Evolutionary conservation across 805 yeast species (phyloP), one percentile per base, ranked within the genome.

Genomic region (Saturnispora galanensis): DNA sequence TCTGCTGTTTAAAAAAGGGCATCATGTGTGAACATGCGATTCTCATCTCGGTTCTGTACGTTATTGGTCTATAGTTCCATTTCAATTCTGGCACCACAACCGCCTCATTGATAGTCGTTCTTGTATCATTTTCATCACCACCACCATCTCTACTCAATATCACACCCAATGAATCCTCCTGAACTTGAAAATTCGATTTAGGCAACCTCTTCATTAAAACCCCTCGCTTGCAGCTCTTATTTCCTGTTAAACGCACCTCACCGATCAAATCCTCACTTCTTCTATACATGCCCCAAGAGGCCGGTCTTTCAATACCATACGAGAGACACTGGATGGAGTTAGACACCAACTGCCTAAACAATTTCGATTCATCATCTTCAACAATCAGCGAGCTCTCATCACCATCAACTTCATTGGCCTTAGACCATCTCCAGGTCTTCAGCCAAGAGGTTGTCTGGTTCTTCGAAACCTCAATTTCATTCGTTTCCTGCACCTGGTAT

Each of bases 221-320:
- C 1, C 68, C 66, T 13, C 52, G 50, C 17, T 48, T 49, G 26
- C 56, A 53, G 16, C 56, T 55, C 18, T 51, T 50, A 5, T 65
- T 56, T 2, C 66, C 68, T 30, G 52, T 47, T 7, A 64, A 55
- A 2, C 62, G 52, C 15, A 63, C 49, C 26, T 56, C 54, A 0
- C 64, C 64, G 21, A 39, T 39, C 1, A 38, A 36, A 13, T 47
- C 35, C 7, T 45, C 44, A 13, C 40, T 31, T 31, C 11, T 31
- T 38, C 48, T 50, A 5, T 31, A 51, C 32, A 48, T 60, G 0
- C 60, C 64, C 68, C 68, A 64, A 1, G 64, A 52, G 3, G 47
- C 33, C 5, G 62, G 47, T n/a, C 48, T 52, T 3, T 52, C 42
- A 5, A 47, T 46, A 5, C 49, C 49, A 10, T 55, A 46, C 1